These are phyloP conservation scores for Azolla pinnata DNA, from an alignment of 75 land plant species.

Conservation along the genomic window DNA sequence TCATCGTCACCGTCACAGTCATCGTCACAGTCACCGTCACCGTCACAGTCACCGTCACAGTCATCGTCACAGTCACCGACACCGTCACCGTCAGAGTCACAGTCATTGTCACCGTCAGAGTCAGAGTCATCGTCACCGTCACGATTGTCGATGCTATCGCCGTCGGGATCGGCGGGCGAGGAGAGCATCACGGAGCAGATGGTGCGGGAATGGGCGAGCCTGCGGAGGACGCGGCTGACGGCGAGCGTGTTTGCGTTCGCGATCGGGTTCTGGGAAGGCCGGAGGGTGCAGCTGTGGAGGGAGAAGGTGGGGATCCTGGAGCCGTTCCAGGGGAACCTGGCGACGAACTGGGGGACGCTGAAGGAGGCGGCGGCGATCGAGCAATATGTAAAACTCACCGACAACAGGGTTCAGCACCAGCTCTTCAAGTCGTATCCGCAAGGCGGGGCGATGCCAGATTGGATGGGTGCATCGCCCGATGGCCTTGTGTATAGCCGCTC, in stretches of 20 bases:
- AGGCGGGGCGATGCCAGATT: slow-evolving; percentile 35
- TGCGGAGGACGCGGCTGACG: slow-evolving; percentile 45
- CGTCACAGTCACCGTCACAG: too few species aligned
- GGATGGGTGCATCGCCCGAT: slow-evolving; percentile 95
- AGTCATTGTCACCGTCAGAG: too few species aligned
- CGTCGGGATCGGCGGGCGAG: too few species aligned
- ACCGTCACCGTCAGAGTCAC: too few species aligned
- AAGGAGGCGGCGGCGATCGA: slow-evolving; percentile 70
- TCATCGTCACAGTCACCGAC: too few species aligned
- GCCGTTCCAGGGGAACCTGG: slow-evolving; percentile 35
- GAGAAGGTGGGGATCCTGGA: slow-evolving; percentile 40
- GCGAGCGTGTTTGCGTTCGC: slow-evolving; percentile 62
- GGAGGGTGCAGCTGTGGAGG: slow-evolving; percentile 48
- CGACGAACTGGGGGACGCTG: slow-evolving; percentile 73
- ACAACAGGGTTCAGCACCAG: slow-evolving; percentile 50
- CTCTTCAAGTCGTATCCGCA: slow-evolving; percentile 60
- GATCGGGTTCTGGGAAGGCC: slow-evolving; percentile 46
- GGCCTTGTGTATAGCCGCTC: slow-evolving; percentile 35
- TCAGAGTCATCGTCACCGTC: too few species aligned
- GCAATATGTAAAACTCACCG: slow-evolving; percentile 65
- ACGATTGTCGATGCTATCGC: too few species aligned
- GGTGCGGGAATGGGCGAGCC: slow-evolving; percentile 44
- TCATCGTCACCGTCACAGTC: too few species aligned
- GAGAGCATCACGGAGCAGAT: too few species aligned
- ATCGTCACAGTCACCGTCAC: too few species aligned